A percentile compares a stretch with the other conserved stretches of the same genome.
Conservation (phyloP, 495 filamentous ascomycete species). For the Cudoniella acicularis region DNA sequence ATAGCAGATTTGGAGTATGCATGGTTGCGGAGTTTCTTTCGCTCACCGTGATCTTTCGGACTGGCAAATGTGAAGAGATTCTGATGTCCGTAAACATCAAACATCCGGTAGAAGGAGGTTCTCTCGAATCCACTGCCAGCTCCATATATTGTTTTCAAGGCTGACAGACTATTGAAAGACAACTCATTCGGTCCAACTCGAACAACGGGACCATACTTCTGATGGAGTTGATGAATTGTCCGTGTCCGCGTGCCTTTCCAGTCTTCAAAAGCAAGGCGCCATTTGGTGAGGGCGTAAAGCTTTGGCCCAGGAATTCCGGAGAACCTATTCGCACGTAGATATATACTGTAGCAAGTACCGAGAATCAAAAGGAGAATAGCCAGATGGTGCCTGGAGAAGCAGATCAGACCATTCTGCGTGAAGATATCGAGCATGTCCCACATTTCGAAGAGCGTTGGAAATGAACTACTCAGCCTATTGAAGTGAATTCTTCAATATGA, state of each 20-base stretch:
- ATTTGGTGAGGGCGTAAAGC: constrained; percentile 16
- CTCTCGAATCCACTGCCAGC: constrained; percentile 38
- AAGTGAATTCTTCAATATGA: too few relatives aligned
- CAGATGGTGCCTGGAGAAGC: too few relatives aligned
- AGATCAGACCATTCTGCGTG: too few relatives aligned
- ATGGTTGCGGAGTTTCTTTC: constrained; percentile 39
- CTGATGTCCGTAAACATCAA: constrained; percentile 35
- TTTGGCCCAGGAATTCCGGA: constrained; percentile 10
- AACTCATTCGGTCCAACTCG: constrained; percentile 29
- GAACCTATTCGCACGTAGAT: neutral
- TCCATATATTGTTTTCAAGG: constrained; percentile 34
- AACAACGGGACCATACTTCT: constrained; percentile 37
- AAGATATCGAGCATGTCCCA: too few relatives aligned
- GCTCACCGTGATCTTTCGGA: constrained; percentile 29
- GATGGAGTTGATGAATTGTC: constrained; percentile 53
- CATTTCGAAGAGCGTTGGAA: too few relatives aligned
- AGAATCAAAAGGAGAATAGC: neutral
- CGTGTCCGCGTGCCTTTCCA: constrained; percentile 36
- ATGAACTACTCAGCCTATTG: too few relatives aligned
- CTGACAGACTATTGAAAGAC: constrained; percentile 21
- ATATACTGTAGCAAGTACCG: neutral
- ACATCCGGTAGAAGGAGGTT: constrained; percentile 39
- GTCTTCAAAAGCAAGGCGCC: constrained; percentile 21
- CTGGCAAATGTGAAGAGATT: constrained; percentile 36
- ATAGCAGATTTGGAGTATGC: constrained; percentile 37